Evolutionary conservation across 148 eudicot genomes (phyloP).

Genomic region (Dianthus caryophyllus): DNA sequence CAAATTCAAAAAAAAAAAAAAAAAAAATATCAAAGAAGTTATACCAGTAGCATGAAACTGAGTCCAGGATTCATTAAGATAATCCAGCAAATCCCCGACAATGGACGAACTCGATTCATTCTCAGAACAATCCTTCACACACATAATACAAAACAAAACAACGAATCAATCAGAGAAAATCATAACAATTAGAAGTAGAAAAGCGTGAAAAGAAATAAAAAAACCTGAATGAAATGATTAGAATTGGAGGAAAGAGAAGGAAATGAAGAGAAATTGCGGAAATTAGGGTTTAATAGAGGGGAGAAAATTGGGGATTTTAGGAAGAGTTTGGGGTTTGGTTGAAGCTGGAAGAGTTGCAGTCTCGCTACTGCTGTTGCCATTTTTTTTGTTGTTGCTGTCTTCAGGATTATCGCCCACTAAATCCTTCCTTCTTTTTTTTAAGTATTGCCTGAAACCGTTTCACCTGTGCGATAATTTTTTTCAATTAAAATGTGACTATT

Average conservation of each 20-base stretch:
- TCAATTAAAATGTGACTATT: too few species aligned
- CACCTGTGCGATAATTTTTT: too few species aligned
- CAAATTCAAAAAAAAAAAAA: background rate
- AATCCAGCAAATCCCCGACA: constrained; percentile 77
- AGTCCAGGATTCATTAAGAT: constrained; percentile 97
- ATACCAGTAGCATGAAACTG: constrained; percentile 97
- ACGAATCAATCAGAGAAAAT: background rate
- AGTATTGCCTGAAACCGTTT: too few species aligned
- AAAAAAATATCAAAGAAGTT: background rate
- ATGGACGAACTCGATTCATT: constrained; percentile 52
- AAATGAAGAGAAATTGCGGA: constrained; percentile 30
- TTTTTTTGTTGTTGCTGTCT: constrained; percentile 5
- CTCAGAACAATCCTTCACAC: constrained; percentile 29
- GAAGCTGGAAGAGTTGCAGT: constrained; percentile 43
- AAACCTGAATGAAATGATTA: constrained; percentile 32
- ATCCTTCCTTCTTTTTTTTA: too few species aligned
- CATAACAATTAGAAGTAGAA: background rate
- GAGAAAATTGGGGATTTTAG: constrained; percentile 20
- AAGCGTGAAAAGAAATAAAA: background rate
- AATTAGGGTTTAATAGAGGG: constrained; percentile 18
- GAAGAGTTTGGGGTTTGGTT: constrained; percentile 18
- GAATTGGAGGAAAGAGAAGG: constrained; percentile 44
- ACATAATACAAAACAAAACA: background rate
- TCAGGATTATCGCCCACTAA: too few species aligned
- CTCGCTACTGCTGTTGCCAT: constrained; percentile 41